These are phyloP conservation scores for Pseudopithomyces maydicus DNA, from an alignment of 2,329 filamentous ascomycete genomes.

Conservation along the genomic window DNA sequence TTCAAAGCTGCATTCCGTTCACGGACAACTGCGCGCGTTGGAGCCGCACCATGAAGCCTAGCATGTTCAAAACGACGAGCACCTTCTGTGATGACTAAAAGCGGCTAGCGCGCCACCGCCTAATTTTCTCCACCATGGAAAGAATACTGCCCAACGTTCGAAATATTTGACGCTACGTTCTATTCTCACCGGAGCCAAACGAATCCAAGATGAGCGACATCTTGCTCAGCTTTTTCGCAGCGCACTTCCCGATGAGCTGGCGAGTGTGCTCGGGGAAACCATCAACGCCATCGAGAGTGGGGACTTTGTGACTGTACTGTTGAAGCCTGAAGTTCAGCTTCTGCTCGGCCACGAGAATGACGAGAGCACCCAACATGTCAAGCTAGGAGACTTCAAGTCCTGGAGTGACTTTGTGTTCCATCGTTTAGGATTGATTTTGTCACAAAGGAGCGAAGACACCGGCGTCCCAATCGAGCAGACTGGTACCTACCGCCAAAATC, in stretches of 20 bases:
- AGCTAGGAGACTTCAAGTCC: conserved; percentile 37
- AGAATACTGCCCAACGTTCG: conserved; percentile 31
- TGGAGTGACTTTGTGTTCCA: conserved; percentile 56
- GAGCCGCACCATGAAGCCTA: too few species aligned
- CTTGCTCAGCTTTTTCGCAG: conserved; percentile 47
- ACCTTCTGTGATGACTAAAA: conserved; percentile 9
- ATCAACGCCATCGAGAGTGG: conserved; percentile 49
- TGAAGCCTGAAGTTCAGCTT: conserved; percentile 45
- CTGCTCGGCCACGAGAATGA: conserved; percentile 48
- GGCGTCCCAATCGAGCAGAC: conserved; percentile 33
- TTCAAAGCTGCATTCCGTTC: too few species aligned
- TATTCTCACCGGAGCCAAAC: conserved; percentile 21
- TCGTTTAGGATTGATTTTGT: conserved; percentile 46
- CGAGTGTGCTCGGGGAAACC: conserved; percentile 40
- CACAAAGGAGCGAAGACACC: conserved; percentile 33
- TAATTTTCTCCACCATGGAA: conserved; percentile 33
- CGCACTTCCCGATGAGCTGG: conserved; percentile 50
- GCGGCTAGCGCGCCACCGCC: conserved; percentile 31
- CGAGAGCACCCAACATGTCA: conserved; percentile 35
- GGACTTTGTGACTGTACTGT: conserved; percentile 48
- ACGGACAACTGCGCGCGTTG: too few species aligned
- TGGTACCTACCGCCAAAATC: conserved; percentile 46
- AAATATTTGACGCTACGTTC: conserved; percentile 23
- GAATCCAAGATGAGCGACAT: conserved; percentile 48
- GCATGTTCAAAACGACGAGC: neutral